Evolutionary conservation across 148 eudicot genomes (phyloP), one percentile per base, ranked within the genome.

Genomic region (Rhododendron vialii): DNA sequence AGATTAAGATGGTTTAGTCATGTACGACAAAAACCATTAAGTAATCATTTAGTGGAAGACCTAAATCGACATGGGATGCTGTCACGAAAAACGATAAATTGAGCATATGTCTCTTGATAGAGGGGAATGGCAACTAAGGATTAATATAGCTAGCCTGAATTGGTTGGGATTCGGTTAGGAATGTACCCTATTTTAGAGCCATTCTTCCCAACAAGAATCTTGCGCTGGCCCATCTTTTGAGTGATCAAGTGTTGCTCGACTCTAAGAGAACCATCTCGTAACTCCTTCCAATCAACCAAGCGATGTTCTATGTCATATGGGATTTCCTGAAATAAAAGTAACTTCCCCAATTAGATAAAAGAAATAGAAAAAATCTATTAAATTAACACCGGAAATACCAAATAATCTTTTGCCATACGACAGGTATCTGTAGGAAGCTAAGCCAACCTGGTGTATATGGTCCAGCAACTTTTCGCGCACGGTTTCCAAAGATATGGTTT

Each of bases 171-270:
- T 36, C n/a, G 7, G 22, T 75, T 33, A 84, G 71, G 82, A 78
- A 86, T 85, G 84, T 91, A 96, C 98, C 99, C 98, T 55, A 96
- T 96, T 91, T 93, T 96, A 78, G 96, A 92, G 82, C 99, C 99
- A 69, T 94, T 93, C 90, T 95, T 96, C 87, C 99, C 99, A 5
- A 95, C 92, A 38, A 95, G 95, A 87, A 96, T 96, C 88, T 90
- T 95, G 85, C 98, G 95, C 87, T 96, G 94, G 92, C 98, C 95
- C 76, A 92, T 86, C 89, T 96, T 96, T 86, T 85, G 90, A 65
- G 98, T 96, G 88, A 92, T 89, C 36, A 96, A 88, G 92, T 96
- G 99, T 74, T 96, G 99, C 88, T 96, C 99, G 78, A 96, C 93
- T 86, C 99, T 90, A 73, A 96, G 86, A 15, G 99, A 96, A 67